These are phyloP conservation scores for Porcisia deanei DNA, from an alignment of 208 protist species.

Conservation along the genomic window DNA sequence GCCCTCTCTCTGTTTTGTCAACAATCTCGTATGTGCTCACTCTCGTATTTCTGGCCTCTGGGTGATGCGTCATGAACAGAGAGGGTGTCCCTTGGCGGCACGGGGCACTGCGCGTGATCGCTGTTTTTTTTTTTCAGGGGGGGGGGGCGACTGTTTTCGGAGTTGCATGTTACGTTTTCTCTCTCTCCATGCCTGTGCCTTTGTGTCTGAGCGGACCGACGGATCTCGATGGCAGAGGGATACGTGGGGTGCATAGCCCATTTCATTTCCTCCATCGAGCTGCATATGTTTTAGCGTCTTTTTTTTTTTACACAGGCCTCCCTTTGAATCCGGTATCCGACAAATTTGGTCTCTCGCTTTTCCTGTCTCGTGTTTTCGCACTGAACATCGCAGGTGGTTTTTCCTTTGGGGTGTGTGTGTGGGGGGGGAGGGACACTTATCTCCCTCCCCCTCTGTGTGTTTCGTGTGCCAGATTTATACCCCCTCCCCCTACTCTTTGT, in stretches of 20 bases:
- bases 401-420: background rate
- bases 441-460: background rate
- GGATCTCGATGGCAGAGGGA: background rate
- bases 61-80: background rate
- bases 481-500: background rate
- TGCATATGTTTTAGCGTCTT: too few species aligned
- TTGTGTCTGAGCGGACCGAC: background rate
- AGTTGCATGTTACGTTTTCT: background rate
- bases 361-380: background rate
- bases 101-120: background rate
- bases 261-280: background rate
- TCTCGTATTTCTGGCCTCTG: background rate
- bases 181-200: conserved; percentile 6
- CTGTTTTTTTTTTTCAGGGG: background rate
- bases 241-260: background rate
- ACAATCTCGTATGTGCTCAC: background rate
- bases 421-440: background rate
- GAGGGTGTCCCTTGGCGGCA: background rate
- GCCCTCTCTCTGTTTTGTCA: background rate
- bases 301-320: background rate
- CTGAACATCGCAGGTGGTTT: too few species aligned
- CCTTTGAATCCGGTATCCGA: background rate
- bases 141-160: background rate
- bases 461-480: background rate
- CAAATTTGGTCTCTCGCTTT: background rate